Conservation (phyloP, 2,329 filamentous ascomycete species). For the Gyromitra esculenta region DNA sequence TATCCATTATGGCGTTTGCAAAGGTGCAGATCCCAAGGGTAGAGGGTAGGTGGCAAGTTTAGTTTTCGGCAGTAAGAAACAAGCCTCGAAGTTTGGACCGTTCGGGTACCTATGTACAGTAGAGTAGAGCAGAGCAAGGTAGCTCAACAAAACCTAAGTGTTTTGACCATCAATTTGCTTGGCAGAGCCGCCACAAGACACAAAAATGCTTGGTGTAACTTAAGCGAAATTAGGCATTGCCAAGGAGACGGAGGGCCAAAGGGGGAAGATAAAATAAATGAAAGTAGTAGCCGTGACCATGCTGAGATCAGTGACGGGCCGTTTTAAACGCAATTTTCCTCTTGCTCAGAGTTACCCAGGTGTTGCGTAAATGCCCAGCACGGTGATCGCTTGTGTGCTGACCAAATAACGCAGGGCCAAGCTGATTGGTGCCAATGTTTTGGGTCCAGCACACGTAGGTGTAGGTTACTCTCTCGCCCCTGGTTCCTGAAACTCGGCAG, state of each 20-base stretch:
- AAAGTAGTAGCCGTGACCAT: slow-evolving; percentile 6
- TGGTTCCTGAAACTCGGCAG: slow-evolving; percentile 43
- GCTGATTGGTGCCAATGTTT: slow-evolving; percentile 10
- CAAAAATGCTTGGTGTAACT: slow-evolving; percentile 24
- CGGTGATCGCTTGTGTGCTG: slow-evolving; percentile 7
- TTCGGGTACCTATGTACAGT: background rate
- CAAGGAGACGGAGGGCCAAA: background rate
- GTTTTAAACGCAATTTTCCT: slow-evolving; percentile 13
- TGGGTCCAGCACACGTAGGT: background rate
- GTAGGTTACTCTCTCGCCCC: slow-evolving; percentile 30
- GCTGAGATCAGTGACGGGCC: slow-evolving; percentile 6
- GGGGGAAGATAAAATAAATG: slow-evolving; percentile 19
- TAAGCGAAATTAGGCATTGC: slow-evolving; percentile 23
- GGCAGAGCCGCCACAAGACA: slow-evolving; percentile 30
- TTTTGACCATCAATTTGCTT: background rate
- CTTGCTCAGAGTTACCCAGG: too few species aligned
- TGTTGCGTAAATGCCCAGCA: background rate
- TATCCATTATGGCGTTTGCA: slow-evolving; percentile 29
- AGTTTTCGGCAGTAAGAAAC: background rate
- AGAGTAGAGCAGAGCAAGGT: background rate
- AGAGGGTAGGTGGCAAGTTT: background rate
- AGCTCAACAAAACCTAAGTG: slow-evolving; percentile 24
- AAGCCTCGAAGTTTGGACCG: background rate
- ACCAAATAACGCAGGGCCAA: background rate
- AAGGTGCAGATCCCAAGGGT: background rate